These are phyloP conservation scores for Lophium mytilinum DNA, from an alignment of 495 filamentous ascomycete species.

Conservation along the genomic window DNA sequence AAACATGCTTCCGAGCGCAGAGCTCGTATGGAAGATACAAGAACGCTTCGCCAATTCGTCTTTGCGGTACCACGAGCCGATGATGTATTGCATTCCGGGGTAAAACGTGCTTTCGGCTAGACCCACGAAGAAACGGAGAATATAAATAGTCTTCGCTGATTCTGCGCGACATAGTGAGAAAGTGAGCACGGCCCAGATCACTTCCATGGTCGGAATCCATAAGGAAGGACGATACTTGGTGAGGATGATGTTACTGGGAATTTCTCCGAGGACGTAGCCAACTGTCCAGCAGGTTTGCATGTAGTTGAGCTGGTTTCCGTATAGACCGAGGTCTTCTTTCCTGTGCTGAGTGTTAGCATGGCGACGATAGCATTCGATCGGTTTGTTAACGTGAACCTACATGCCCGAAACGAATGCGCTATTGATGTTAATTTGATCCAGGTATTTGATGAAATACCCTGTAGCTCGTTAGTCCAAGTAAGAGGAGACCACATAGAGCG, in stretches of 20 bases:
- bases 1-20: constrained; percentile 37
- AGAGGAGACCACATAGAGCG: too few relatives aligned
- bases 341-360: constrained; percentile 1
- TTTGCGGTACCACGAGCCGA: constrained; percentile 46
- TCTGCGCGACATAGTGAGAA: constrained; percentile 7
- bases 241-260: constrained; percentile 53
- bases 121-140: constrained; percentile 12
- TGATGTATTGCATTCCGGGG: constrained; percentile 41
- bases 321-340: constrained; percentile 25
- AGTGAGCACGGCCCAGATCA: constrained; percentile 18
- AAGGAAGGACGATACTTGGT: constrained; percentile 48
- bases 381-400: not conserved
- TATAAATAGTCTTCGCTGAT: not conserved
- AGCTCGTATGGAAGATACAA: constrained; percentile 54
- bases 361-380: not conserved
- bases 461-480: constrained; percentile 32
- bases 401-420: constrained; percentile 44
- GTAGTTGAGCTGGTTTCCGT: constrained; percentile 25
- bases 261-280: constrained; percentile 55
- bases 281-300: constrained; percentile 48
- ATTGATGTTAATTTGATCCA: constrained; percentile 52
- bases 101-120: constrained; percentile 42
- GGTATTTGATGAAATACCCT: constrained; percentile 52
- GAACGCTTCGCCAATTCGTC: constrained; percentile 49
- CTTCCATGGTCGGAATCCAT: constrained; percentile 46